These are phyloP conservation scores for Aspergillus tamarii DNA, from an alignment of 2,329 filamentous ascomycete species.

Conservation along the genomic window DNA sequence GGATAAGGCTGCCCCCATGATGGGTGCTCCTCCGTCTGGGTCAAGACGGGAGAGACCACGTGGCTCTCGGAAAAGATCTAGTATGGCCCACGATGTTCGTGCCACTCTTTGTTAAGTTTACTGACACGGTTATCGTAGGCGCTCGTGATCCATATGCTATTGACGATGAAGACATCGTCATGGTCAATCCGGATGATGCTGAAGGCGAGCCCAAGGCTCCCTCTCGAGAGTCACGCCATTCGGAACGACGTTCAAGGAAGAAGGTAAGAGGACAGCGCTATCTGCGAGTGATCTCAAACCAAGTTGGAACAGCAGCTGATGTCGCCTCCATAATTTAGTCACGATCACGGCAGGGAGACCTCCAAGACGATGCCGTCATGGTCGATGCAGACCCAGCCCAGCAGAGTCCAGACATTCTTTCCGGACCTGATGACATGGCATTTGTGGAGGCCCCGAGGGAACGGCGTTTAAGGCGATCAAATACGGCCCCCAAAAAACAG, in stretches of 20 bases:
- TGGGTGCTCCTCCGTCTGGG: constrained; percentile 61
- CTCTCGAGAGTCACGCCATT: constrained; percentile 36
- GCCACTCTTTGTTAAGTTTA: not conserved
- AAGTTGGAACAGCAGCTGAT: not conserved
- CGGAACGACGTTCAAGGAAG: constrained; percentile 41
- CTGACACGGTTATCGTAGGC: constrained; percentile 20
- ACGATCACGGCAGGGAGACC: constrained; percentile 36
- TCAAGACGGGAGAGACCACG: constrained; percentile 50
- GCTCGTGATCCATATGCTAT: constrained; percentile 63
- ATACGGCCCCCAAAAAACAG: constrained; percentile 65
- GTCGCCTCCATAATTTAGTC: constrained; percentile 27
- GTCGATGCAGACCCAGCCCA: constrained; percentile 55
- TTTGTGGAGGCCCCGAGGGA: constrained; percentile 56
- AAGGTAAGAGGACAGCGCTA: constrained; percentile 33
- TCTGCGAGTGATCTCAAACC: not conserved
- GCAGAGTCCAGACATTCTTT: constrained; percentile 47
- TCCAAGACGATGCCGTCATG: constrained; percentile 56
- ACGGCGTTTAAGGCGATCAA: constrained; percentile 62
- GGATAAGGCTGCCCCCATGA: constrained; percentile 76
- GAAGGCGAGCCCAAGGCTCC: constrained; percentile 36
- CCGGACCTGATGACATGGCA: constrained; percentile 54
- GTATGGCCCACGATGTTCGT: constrained; percentile 25
- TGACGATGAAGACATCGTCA: constrained; percentile 65
- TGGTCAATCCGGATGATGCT: constrained; percentile 57
- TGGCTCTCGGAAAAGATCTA: constrained; percentile 55